A percentile compares a stretch with the other conserved stretches of the same genome.
phyloP scores from a whole-genome alignment of 2,329 filamentous ascomycete genomes.

The Fusarium newnesense region DNA sequence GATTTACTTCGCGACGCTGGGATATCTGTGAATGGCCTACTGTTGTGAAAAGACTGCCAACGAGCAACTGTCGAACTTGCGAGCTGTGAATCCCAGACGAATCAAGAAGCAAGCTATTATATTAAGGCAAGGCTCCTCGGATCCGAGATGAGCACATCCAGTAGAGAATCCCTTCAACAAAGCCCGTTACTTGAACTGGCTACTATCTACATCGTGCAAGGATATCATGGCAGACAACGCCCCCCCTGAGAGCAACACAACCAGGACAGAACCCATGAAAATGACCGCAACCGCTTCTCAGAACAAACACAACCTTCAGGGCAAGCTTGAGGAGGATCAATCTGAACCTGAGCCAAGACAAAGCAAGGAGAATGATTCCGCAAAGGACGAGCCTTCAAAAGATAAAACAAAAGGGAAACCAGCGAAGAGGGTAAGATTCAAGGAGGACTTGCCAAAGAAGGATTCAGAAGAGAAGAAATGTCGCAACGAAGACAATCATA shows the following conservation, averaged over 20 bases:
- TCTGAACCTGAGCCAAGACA: background rate
- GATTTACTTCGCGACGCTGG: background rate
- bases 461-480: background rate
- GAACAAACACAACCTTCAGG: too few species aligned
- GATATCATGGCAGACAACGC: background rate
- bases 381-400: background rate
- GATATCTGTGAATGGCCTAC: background rate
- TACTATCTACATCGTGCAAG: too few species aligned
- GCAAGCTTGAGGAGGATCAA: accelerated
- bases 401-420: background rate
- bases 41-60: background rate
- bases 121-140: accelerated
- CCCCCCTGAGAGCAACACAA: too few species aligned
- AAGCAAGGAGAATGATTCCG: background rate
- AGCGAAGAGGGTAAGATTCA: background rate
- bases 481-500: accelerated
- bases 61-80: background rate
- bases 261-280: background rate
- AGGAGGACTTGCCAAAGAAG: background rate
- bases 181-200: too few species aligned
- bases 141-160: background rate
- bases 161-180: accelerated
- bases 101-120: accelerated
- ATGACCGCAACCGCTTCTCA: background rate
- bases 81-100: background rate